Evolutionary conservation across 2,329 filamentous ascomycete species (phyloP), one percentile per base, ranked within the genome.

Genomic region (Colletotrichum plurivorum): DNA sequence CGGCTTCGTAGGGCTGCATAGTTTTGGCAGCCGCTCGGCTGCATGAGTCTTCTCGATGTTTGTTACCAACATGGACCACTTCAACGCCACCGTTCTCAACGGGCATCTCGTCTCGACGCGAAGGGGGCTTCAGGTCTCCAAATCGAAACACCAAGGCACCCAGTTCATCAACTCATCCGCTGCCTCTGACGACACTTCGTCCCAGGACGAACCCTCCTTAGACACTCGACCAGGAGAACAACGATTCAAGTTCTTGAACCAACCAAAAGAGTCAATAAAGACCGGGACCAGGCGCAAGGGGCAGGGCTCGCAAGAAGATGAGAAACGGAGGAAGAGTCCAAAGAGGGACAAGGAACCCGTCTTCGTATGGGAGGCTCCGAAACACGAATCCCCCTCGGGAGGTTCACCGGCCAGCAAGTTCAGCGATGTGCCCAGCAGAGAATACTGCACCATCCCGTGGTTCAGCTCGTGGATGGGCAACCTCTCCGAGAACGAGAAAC

Each of bases 61-160:
- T 31, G 22, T 52, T 46, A 36, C 20, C 36, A 48, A 22, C 16
- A 83, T 82, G 80, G 79, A 82, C 67, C 78, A 82, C 70, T 80
- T 80, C 74, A 80, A 81, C 62, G 72, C 76, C 9, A 81, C 80
- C 5, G 71, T 82, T 41, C 75, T 76, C 63, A 76, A 78, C 67
- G 80, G 80, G 25, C 75, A 77, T 46, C 72, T 82, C 48, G 77
- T 82, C 57, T 78, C 79, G 43, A 82, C 79, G 0, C 75, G 79
- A 27, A 76, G 79, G 39, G 81, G 81, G 9, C 73, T 83, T 52
- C 79, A 81, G 69, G 79, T 82, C 13, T 80, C 80, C 22, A 80
- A 80, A 70, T 77, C 81, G 62, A 81, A 79, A 70, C 78, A 81
- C 70, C 77, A 80, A 63, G 80, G 80, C 39, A 75, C 76, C 22